Base-by-base conservation (phyloP, 306 rosid genomes). In the Spatholobus suberectus region DNA sequence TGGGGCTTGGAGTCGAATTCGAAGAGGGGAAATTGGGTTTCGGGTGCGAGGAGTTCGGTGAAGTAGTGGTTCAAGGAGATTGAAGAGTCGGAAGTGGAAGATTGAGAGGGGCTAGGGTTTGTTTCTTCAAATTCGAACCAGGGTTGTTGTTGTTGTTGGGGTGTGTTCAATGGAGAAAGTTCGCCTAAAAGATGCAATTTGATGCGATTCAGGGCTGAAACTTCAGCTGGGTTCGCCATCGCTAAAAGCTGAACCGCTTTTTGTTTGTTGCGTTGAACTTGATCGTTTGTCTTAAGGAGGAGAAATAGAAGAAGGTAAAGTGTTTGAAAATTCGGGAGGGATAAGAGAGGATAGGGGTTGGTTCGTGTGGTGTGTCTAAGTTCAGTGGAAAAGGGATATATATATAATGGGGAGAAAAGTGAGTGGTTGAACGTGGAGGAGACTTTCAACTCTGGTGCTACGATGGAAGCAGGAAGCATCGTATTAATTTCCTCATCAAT, bases 151-250 rank as follows among this genome's bases (percentile, higher is more conserved):
- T 51, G 23, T 14, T 2, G 41, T 32, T 67, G 70, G 54, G 24
- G 77, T 73, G 35, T 74, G 0, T 20, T 10, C 4, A 87, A 18
- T 0, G 98, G 98, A 21, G 98, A 91, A 23, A 86, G 57, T 34
- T 92, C 94, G 10, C 96, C 97, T 0, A 94, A 74, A 41, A 94
- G 93, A 78, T 91, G 92, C 35, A 88, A 76, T 79, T 92, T 92
- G 82, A 94, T 91, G 70, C 26, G 70, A 3, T 83, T 66, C 1
- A 94, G 84, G 6, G 93, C 93, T 4, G 89, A 90, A 38, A 83
- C 63, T 47, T 90, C 91, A 8, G 24, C 81, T 0, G 54, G 20
- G 74, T 75, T 82, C 2, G 89, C 90, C 98, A 92, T 92, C 37
- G 4, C 18, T 24, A n/a, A 43, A 15, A 52, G 11, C 51, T 38